Conservation (phyloP, 1,139 yeast genomes). For the Hyphopichia buzzinii region DNA sequence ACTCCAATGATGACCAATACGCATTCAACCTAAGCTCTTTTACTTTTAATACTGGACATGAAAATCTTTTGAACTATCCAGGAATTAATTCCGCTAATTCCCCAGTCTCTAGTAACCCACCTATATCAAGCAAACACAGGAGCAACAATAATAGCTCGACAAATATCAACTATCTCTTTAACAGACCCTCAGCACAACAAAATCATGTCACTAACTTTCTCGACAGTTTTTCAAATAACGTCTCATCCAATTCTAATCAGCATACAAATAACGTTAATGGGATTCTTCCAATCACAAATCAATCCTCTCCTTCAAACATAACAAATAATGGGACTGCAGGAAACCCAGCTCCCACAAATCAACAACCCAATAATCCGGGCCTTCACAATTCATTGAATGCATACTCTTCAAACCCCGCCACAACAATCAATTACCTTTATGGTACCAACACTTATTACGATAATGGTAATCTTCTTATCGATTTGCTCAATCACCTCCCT, state of each 20-base stretch:
- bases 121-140: slow-evolving; percentile 3
- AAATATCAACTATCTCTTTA: slow-evolving; percentile 22
- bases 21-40: slow-evolving; percentile 38
- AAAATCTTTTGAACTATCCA: slow-evolving; percentile 15
- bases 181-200: slow-evolving; percentile 8
- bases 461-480: slow-evolving; percentile 35
- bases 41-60: slow-evolving; percentile 12
- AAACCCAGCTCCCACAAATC: slow-evolving; percentile 4
- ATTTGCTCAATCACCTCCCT: slow-evolving; percentile 34
- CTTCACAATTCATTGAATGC: slow-evolving; percentile 27
- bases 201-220: slow-evolving; percentile 12
- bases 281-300: slow-evolving; percentile 5
- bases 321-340: slow-evolving; percentile 5
- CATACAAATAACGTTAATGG: slow-evolving; percentile 1
- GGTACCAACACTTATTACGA: slow-evolving; percentile 45
- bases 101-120: slow-evolving; percentile 5
- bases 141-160: slow-evolving; percentile 16
- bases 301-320: slow-evolving; percentile 3
- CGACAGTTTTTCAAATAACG: slow-evolving; percentile 10
- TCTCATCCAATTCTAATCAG: slow-evolving; percentile 5
- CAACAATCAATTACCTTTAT: slow-evolving; percentile 39
- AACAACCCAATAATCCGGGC: slow-evolving; percentile 19
- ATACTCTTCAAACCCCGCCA: slow-evolving; percentile 36
- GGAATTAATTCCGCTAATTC: slow-evolving; percentile 11
- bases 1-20: slow-evolving; percentile 29